Percentiles rank a stretch among this genome's conserved stretches.
Conservation (phyloP, 257 asterid species). For the Lycium ferocissimum region DNA sequence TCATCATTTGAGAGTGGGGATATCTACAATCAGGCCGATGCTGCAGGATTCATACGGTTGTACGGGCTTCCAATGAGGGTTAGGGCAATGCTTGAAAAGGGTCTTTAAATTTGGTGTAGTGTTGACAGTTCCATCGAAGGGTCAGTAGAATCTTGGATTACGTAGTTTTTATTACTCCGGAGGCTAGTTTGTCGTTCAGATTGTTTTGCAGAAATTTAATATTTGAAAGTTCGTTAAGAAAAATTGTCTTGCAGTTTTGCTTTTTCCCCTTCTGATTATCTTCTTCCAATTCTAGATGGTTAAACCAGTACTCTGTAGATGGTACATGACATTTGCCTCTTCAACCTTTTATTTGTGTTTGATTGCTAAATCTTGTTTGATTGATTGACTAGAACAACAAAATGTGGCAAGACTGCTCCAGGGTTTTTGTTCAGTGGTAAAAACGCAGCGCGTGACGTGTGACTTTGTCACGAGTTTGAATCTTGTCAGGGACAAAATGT, state of each 20-base stretch:
- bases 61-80: constrained; percentile 93
- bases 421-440: not conserved
- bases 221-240: not conserved
- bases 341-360: not conserved
- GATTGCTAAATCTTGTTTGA: not conserved
- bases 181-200: not conserved
- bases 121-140: not conserved
- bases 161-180: not conserved
- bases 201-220: not conserved
- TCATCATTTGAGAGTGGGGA: constrained; percentile 94
- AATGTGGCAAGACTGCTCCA: not conserved
- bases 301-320: not conserved
- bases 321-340: not conserved
- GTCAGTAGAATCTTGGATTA: constrained; percentile 16
- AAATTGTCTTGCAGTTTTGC: not conserved
- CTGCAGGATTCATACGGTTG: constrained; percentile 89
- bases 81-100: constrained; percentile 79
- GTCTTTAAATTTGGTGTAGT: constrained; percentile 46
- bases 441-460: not conserved
- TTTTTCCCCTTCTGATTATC: not conserved
- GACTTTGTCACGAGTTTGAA: not conserved
- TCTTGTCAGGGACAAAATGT: not conserved
- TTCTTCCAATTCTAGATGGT: not conserved
- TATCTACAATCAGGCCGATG: constrained; percentile 88
- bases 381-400: not conserved